phyloP scores from a whole-genome alignment of 108 stramenopile species.

The Discostella stelligeroides region DNA sequence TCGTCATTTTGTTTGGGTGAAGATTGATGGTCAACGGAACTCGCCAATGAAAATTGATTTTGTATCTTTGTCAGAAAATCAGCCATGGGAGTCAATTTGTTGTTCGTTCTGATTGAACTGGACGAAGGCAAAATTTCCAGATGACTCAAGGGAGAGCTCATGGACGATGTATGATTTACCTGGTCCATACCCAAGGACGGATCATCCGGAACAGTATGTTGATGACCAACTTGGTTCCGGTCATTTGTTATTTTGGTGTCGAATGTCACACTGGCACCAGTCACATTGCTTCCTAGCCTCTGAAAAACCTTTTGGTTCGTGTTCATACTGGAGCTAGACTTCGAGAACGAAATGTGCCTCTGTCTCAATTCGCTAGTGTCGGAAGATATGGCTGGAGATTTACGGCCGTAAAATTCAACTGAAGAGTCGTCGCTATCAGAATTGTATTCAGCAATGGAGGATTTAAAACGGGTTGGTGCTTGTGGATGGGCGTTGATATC shows the following conservation, averaged over 20 bases:
- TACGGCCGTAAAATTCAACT: conserved; percentile 33
- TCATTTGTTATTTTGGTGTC: neutral
- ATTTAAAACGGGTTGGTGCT: neutral
- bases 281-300: neutral
- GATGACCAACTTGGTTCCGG: neutral
- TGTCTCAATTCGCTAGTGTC: conserved; percentile 1
- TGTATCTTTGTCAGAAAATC: conserved; percentile 33
- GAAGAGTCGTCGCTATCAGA: conserved; percentile 48
- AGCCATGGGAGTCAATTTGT: conserved; percentile 10
- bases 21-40: conserved; percentile 6
- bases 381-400: conserved; percentile 1
- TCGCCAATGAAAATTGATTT: conserved; percentile 28
- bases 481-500: neutral
- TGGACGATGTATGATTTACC: neutral
- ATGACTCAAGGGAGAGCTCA: neutral
- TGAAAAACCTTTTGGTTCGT: neutral
- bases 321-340: conserved; percentile 6
- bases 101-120: conserved; percentile 2
- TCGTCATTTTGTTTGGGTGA: neutral
- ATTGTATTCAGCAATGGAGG: neutral
- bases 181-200: conserved; percentile 4
- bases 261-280: conserved; percentile 4
- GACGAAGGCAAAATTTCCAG: conserved; percentile 10
- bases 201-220: neutral
- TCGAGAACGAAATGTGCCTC: neutral